phyloP scores from a whole-genome alignment of 345 rosid genomes.

The Salix dunnii region DNA sequence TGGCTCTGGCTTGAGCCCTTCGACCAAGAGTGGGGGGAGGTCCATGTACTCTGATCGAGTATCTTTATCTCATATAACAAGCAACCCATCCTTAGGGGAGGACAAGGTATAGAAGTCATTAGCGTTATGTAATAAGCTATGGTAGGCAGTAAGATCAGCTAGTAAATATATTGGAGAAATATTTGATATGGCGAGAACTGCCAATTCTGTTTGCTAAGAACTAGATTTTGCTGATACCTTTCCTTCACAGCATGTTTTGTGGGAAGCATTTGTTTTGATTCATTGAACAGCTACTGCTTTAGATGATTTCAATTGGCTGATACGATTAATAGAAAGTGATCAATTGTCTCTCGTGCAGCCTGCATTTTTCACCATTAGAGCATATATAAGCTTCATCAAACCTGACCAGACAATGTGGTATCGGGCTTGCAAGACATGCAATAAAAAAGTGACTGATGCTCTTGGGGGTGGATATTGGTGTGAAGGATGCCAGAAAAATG shows the following conservation, averaged over 20 bases:
- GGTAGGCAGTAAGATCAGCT: too few relatives aligned
- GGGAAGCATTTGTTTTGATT: too few relatives aligned
- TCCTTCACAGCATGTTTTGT: too few relatives aligned
- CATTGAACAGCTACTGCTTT: too few relatives aligned
- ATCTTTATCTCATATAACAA: conserved; percentile 52
- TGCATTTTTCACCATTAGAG: conserved; percentile 57
- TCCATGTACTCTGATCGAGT: conserved; percentile 75
- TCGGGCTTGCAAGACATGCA: conserved; percentile 89
- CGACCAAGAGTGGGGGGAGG: conserved; percentile 49
- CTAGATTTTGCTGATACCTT: too few relatives aligned
- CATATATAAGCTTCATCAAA: conserved; percentile 69
- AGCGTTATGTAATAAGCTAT: not conserved
- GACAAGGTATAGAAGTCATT: conserved; percentile 54
- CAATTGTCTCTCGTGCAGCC: conserved; percentile 52
- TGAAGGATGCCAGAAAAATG: conserved; percentile 91
- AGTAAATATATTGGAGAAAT: too few relatives aligned
- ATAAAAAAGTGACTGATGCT: conserved; percentile 87
- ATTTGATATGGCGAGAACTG: not conserved
- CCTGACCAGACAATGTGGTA: conserved; percentile 96
- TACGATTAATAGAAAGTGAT: not conserved
- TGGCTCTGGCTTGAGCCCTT: conserved; percentile 59
- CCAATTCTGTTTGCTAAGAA: too few relatives aligned
- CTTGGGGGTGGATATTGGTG: conserved; percentile 93
- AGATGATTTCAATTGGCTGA: too few relatives aligned
- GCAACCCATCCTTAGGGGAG: conserved; percentile 62